phyloP scores from a whole-genome alignment of 176 grass and related monocot genomes.

The Puccinellia tenuiflora region DNA sequence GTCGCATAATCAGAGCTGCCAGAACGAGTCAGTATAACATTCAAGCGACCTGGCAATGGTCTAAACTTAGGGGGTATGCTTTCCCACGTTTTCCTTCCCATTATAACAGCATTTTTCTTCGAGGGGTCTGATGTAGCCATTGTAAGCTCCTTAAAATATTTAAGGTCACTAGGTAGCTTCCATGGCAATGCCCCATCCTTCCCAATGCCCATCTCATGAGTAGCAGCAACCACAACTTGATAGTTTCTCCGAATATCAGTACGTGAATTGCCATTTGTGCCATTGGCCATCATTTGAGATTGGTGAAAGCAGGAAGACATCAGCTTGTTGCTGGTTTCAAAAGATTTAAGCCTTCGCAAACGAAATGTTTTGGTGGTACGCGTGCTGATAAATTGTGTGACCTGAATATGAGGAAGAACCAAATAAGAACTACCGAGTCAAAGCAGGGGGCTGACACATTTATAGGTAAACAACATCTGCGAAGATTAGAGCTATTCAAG shows the following conservation, averaged over 20 bases:
- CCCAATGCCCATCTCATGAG: constrained; percentile 75
- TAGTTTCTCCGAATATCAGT: constrained; percentile 40
- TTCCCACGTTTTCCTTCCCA: constrained; percentile 97
- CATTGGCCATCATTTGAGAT: neutral
- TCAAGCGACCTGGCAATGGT: constrained; percentile 75
- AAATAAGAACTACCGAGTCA: neutral
- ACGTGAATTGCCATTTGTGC: constrained; percentile 29
- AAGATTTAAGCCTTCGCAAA: neutral
- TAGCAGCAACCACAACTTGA: constrained; percentile 79
- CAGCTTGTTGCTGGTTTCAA: neutral
- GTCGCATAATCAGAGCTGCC: constrained; percentile 65
- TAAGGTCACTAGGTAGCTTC: constrained; percentile 69
- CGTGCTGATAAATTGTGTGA: neutral
- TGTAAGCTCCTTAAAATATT: constrained; percentile 80
- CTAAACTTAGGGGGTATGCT: constrained; percentile 60
- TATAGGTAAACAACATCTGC: neutral
- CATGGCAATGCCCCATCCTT: constrained; percentile 70
- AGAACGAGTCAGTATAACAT: constrained; percentile 79
- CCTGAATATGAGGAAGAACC: constrained; percentile 22
- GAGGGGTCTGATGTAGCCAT: constrained; percentile 48
- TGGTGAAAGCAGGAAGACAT: neutral
- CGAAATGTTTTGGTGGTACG: neutral
- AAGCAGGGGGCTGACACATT: neutral
- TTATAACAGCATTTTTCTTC: constrained; percentile 90
- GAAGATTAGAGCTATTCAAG: neutral